These are phyloP conservation scores for Colletotrichum scovillei DNA, from an alignment of 2,329 filamentous ascomycete genomes.

Conservation along the genomic window DNA sequence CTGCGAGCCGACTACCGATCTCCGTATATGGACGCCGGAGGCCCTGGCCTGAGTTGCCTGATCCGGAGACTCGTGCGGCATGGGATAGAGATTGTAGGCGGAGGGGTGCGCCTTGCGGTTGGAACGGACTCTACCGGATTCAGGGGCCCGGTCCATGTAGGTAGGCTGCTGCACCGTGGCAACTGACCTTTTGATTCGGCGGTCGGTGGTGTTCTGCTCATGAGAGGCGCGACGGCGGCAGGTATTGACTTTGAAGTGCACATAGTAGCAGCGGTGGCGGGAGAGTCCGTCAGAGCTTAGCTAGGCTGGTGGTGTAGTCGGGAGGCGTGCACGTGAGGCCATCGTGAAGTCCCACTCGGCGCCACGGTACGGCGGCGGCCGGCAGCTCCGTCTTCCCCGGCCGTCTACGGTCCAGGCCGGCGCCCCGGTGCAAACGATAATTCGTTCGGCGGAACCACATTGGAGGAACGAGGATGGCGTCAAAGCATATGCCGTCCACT, in stretches of 20 bases:
- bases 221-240: not conserved
- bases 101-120: slow-evolving; percentile 11
- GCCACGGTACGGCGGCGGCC: slow-evolving; percentile 9
- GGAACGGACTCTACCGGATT: slow-evolving; percentile 1
- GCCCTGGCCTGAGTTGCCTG: slow-evolving; percentile 11
- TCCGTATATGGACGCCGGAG: slow-evolving; percentile 18
- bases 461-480: not conserved
- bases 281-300: slow-evolving; percentile 1
- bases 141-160: not conserved
- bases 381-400: slow-evolving; percentile 11
- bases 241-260: not conserved
- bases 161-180: slow-evolving; percentile 10
- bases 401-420: slow-evolving; percentile 18
- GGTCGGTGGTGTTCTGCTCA: not conserved
- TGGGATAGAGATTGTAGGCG: slow-evolving; percentile 5
- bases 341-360: slow-evolving; percentile 26
- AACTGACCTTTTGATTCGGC: slow-evolving; percentile 6
- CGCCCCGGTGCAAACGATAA: not conserved
- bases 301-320: slow-evolving; percentile 6
- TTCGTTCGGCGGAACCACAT: not conserved
- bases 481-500: not conserved
- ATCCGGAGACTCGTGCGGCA: slow-evolving; percentile 22
- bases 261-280: slow-evolving; percentile 6
- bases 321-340: slow-evolving; percentile 17
- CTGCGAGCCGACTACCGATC: slow-evolving; percentile 35